Conservation (phyloP, 2,329 filamentous ascomycete species). For the Madurella fahalii region DNA sequence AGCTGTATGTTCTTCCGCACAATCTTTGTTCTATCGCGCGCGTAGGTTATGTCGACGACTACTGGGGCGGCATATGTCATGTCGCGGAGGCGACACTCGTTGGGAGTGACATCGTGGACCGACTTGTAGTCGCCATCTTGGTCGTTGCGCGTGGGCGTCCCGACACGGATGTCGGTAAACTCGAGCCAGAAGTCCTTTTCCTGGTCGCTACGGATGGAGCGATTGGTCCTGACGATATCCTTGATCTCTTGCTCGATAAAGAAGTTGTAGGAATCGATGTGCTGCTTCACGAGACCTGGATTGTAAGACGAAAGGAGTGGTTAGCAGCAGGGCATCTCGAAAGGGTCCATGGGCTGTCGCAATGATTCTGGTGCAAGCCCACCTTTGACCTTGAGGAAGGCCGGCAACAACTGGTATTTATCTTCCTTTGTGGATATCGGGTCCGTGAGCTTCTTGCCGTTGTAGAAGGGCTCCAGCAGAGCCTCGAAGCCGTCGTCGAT, state of each 20-base stretch:
- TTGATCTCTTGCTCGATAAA: conserved; percentile 96
- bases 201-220: conserved; percentile 83
- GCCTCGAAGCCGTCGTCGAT: conserved; percentile 63
- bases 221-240: conserved; percentile 91
- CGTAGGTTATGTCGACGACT: conserved; percentile 86
- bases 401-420: conserved; percentile 94
- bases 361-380: conserved; percentile 20
- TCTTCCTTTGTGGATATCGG: conserved; percentile 66
- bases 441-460: conserved; percentile 63
- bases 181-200: conserved; percentile 91
- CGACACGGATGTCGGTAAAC: conserved; percentile 87
- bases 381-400: conserved; percentile 97
- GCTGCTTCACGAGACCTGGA: conserved; percentile 36
- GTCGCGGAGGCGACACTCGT: conserved; percentile 93
- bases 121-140: conserved; percentile 62
- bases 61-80: conserved; percentile 98
- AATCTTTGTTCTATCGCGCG: conserved; percentile 72
- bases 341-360: neutral
- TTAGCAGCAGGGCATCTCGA: conserved; percentile 25
- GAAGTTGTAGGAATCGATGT: conserved; percentile 98
- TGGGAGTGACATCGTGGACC: conserved; percentile 76
- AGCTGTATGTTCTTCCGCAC: conserved; percentile 74
- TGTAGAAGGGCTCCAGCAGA: conserved; percentile 63
- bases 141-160: conserved; percentile 74
- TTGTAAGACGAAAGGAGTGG: neutral